Conservation (phyloP, 139 green algal genomes). For the Astrephomene gubernaculifera region DNA sequence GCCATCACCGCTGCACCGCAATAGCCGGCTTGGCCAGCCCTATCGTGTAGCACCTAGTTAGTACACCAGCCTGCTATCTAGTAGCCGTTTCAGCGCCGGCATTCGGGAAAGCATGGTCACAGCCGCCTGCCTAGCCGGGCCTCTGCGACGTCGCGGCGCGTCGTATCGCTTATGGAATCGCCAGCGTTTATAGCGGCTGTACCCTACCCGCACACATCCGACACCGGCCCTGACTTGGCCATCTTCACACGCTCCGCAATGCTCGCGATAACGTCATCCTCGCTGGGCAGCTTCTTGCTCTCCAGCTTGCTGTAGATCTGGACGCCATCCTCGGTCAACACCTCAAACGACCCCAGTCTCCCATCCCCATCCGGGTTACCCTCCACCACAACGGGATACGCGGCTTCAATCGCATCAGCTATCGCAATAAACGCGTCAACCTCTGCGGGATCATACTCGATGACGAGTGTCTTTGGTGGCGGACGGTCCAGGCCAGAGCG, state of each 20-base stretch:
- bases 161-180: too few species aligned
- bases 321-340: constrained; percentile 42
- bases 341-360: constrained; percentile 60
- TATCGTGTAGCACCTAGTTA: not conserved
- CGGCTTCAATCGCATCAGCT: constrained; percentile 66
- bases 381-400: constrained; percentile 61
- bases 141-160: too few species aligned
- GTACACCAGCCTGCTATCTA: too few species aligned
- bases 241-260: constrained; percentile 31
- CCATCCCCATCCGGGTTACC: constrained; percentile 58
- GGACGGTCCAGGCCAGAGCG: constrained; percentile 56
- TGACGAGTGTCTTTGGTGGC: constrained; percentile 50
- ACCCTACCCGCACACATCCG: constrained; percentile 40
- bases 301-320: constrained; percentile 58
- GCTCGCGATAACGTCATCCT: constrained; percentile 9
- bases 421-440: constrained; percentile 59
- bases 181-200: not conserved
- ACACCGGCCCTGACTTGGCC: not conserved
- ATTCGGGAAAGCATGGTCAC: too few species aligned
- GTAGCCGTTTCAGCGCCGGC: too few species aligned
- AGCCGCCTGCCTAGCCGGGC: too few species aligned
- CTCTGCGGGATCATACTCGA: constrained; percentile 62
- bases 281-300: not conserved
- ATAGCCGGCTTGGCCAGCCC: too few species aligned
- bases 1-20: too few species aligned